Base-by-base conservation (phyloP, 1,284 basidiomycete genomes). In the Hypsizygus ulmarius region DNA sequence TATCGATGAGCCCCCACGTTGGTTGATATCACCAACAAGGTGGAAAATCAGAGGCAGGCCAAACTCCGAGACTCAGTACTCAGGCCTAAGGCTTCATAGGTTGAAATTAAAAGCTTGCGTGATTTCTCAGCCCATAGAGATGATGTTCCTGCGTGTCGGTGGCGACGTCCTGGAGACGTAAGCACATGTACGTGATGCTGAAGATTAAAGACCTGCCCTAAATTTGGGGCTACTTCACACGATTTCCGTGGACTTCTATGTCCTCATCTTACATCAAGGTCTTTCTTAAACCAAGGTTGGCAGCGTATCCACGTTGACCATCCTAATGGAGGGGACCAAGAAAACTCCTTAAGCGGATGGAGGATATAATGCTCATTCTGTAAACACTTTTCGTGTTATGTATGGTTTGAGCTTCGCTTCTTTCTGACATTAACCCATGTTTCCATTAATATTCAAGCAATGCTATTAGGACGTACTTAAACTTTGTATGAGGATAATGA, bases 291-390 rank as follows among this genome's bases (percentile, higher is more conserved):
- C 81, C 82, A 84, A 84, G 79, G 81, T 71, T 75, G 75, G 68
- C 72, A 69, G 70, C 54, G 51, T 54, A 57, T 50, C 53, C 58
- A 74, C 70, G 72, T 72, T 73, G 73, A 57, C 66, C 55, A 60
- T 67, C 81, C 73, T 81, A 87, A 88, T 88, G 86, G 84, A 79
- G 70, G 77, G 73, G 81, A 84, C 81, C 84, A 64, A 88, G 80
- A 88, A 19, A n/a, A 63, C 57, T 62, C 62, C 64, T 39, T 28
- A 34, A 37, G 43, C 55, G 68, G 63, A 68, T 64, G 81, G 75
- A 70, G 74, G 78, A 79, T 80, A 80, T 85, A 88, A 87, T 88
- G 84, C 85, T 73, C 61, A 61, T 64, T 63, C 65, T 66, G 62
- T 65, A 46, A 54, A 56, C 57, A 50, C 55, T 55, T 57, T 54